These are phyloP conservation scores for Sphagnum fallax DNA, from an alignment of 228 moss, liverwort and hornwort species.

Conservation along the genomic window DNA sequence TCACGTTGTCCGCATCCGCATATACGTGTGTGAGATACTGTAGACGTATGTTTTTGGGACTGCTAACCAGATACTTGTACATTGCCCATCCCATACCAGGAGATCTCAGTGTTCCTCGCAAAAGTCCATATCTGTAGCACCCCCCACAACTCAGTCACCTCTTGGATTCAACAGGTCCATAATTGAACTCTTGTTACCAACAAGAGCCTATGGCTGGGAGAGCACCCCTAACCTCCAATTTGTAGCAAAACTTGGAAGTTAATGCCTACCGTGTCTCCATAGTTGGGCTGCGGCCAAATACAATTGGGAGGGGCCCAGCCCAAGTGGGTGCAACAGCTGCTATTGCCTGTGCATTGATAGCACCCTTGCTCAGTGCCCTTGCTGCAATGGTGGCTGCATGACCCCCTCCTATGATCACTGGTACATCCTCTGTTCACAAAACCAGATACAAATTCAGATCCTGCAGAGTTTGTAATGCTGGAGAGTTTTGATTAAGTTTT, in stretches of 20 bases:
- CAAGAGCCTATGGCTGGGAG: neutral
- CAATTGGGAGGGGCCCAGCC: slow-evolving; percentile 93
- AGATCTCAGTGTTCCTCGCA: slow-evolving; percentile 67
- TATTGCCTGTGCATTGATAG: slow-evolving; percentile 56
- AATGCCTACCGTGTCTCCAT: slow-evolving; percentile 35
- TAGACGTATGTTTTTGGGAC: slow-evolving; percentile 70
- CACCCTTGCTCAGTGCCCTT: slow-evolving; percentile 65
- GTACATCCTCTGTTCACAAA: slow-evolving; percentile 31
- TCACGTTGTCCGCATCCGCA: slow-evolving; percentile 79
- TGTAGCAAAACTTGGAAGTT: no score
- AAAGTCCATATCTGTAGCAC: slow-evolving; percentile 55
- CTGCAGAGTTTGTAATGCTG: no score
- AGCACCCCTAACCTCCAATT: neutral
- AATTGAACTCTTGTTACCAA: neutral
- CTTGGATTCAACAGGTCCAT: neutral
- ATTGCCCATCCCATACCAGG: slow-evolving; percentile 87
- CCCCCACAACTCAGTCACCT: neutral
- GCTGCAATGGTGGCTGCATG: slow-evolving; percentile 80
- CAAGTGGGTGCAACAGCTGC: slow-evolving; percentile 90
- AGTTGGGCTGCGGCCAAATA: slow-evolving; percentile 72
- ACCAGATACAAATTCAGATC: neutral
- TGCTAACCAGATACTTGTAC: slow-evolving; percentile 92
- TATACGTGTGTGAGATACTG: slow-evolving; percentile 90
- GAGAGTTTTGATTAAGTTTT: neutral
- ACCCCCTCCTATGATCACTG: slow-evolving; percentile 79